These are phyloP conservation scores for Cystobasidium slooffiae DNA, from an alignment of 1,284 basidiomycete species.

Conservation along the genomic window DNA sequence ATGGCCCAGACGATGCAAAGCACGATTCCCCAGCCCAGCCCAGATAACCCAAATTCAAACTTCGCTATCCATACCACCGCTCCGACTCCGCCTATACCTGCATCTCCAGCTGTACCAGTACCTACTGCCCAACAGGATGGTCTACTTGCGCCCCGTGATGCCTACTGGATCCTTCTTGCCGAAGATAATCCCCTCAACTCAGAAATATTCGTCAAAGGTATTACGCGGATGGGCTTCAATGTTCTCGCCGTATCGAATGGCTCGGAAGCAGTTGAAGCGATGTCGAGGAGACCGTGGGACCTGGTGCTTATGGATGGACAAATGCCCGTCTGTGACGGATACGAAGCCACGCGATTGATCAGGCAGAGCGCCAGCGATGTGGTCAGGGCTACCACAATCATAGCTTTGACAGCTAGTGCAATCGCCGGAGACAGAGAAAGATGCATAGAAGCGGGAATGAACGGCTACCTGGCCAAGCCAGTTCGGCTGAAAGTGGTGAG, in stretches of 20 bases:
- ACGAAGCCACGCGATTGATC: conserved; percentile 48
- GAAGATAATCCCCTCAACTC: conserved; percentile 51
- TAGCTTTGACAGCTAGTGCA: conserved; percentile 51
- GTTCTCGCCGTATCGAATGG: conserved; percentile 54
- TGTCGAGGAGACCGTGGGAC: conserved; percentile 45
- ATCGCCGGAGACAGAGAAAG: conserved; percentile 49
- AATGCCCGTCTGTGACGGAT: conserved; percentile 50
- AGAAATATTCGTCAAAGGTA: conserved; percentile 49
- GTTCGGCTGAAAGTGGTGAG: conserved; percentile 39
- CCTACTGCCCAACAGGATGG: background rate
- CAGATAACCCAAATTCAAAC: conserved; percentile 21
- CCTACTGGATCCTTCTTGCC: conserved; percentile 46
- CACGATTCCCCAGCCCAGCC: conserved; percentile 46
- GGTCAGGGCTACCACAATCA: conserved; percentile 44
- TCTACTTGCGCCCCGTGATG: conserved; percentile 6
- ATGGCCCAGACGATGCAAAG: background rate
- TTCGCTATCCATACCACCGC: background rate
- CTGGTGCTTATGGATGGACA: conserved; percentile 50
- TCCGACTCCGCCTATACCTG: conserved; percentile 7
- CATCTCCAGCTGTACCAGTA: background rate
- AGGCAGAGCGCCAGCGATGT: conserved; percentile 32
- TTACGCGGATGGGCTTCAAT: conserved; percentile 55
- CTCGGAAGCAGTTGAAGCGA: conserved; percentile 41
- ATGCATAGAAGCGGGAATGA: conserved; percentile 48
- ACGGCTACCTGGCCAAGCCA: conserved; percentile 50